Evolutionary conservation across 805 yeast genomes (phyloP).

Genomic region (Isabelozyma rhagii): DNA sequence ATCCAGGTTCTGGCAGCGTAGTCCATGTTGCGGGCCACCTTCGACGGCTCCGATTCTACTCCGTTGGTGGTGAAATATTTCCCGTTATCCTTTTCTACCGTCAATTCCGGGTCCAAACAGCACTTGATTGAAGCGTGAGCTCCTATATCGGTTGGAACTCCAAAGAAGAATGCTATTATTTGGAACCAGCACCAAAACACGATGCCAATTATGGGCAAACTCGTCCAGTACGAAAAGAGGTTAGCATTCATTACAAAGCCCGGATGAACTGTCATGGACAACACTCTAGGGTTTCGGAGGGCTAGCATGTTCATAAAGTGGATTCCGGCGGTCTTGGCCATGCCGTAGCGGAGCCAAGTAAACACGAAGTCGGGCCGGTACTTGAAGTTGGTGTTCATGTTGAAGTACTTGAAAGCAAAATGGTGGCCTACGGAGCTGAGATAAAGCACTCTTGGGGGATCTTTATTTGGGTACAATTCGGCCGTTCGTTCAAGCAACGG

Average conservation of each 20-base stretch:
- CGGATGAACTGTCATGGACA: conserved; percentile 71
- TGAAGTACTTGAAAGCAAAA: conserved; percentile 47
- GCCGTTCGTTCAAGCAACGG: conserved; percentile 47
- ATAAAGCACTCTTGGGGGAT: conserved; percentile 56
- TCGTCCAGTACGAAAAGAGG: conserved; percentile 70
- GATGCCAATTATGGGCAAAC: conserved; percentile 74
- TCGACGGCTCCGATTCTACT: conserved; percentile 51
- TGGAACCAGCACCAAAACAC: conserved; percentile 71
- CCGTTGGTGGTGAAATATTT: conserved; percentile 66
- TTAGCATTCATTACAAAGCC: conserved; percentile 85
- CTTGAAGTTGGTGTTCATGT: conserved; percentile 48
- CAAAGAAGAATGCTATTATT: conserved; percentile 63
- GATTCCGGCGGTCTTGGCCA: conserved; percentile 75
- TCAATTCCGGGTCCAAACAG: conserved; percentile 51
- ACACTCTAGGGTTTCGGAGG: conserved; percentile 59
- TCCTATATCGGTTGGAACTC: conserved; percentile 72
- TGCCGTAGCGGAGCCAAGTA: conserved; percentile 75
- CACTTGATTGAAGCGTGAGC: conserved; percentile 62
- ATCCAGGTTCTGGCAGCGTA: conserved; percentile 72
- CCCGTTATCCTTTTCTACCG: conserved; percentile 60
- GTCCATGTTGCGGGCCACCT: conserved; percentile 52
- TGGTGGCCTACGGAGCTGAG: conserved; percentile 66
- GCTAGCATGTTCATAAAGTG: conserved; percentile 68
- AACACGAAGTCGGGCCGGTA: conserved; percentile 63
- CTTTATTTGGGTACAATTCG: conserved; percentile 17